Base-by-base conservation (phyloP, 2,329 filamentous ascomycete genomes). In the Trichophyton simii region DNA sequence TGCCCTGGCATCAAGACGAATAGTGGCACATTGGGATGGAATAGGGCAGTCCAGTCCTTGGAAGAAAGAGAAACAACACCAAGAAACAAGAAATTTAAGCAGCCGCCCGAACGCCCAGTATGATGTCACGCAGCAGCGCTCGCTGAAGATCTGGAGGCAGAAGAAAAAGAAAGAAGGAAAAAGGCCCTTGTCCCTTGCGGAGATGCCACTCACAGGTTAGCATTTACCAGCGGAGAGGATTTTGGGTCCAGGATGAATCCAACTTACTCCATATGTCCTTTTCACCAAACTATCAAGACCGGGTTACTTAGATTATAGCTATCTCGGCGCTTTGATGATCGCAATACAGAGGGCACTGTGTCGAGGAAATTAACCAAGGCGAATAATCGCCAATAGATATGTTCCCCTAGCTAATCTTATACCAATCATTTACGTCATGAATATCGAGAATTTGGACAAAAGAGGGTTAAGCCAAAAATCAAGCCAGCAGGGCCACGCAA, bases 301-400 rank as follows among this genome's bases (percentile, higher is more conserved):
- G 2, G 7, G 22, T 13, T 52, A 22, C 46, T 52, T 2, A 22
- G 41, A n/a, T n/a, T 44, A n/a, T 15, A 15, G 15, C n/a, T 3
- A 48, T 48, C 46, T 52, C 46, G 46, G 46, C 46, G 46, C 22
- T 52, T 52, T 28, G 46, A 52, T 52, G 46, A 52, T 52, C 46
- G 46, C 20, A 52, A 28, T 25, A 25, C 20, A 9, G 22, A 11
- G 22, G 25, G 20, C 46, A 15, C 15, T 22, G 46, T 28, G 46
- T 52, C 46, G 11, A 52, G 46, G 41, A 52, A 28, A 52, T 52
- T 52, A 52, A 48, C 44, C 20, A 25, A 20, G 20, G 44, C n/a
- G 44, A 48, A 48, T 8, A 46, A 20, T 48, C 9, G 9, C 22
- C 41, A 44, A 48, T 48, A 48, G 3, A 11, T 22, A 48, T 48